These are phyloP conservation scores for Fagopyrum esculentum DNA, from an alignment of 148 eudicot species.

Conservation along the genomic window DNA sequence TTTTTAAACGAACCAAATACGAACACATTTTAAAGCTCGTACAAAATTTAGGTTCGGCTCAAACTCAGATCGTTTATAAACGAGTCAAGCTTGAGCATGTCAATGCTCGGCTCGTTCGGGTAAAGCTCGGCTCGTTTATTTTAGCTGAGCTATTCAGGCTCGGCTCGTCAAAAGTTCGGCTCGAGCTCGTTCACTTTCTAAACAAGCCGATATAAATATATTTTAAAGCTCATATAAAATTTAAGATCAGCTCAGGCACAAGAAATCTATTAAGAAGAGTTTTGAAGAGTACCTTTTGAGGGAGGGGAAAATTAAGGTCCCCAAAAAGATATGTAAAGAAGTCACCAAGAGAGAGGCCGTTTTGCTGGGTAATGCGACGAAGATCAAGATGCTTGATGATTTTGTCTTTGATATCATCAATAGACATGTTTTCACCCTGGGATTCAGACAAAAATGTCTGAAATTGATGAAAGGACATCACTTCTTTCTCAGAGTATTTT, in stretches of 20 bases:
- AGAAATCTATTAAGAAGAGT: background rate
- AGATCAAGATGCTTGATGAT: conserved; percentile 31
- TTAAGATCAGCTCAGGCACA: background rate
- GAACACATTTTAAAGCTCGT: too few relatives aligned
- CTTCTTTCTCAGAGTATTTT: conserved; percentile 34
- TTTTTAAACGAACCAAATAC: too few relatives aligned
- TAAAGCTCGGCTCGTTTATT: too few relatives aligned
- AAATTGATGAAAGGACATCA: conserved; percentile 35
- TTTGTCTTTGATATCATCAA: conserved; percentile 11
- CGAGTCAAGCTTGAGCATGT: too few relatives aligned
- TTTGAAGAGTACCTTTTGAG: conserved; percentile 21
- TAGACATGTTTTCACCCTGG: conserved; percentile 33
- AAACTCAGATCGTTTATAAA: too few relatives aligned
- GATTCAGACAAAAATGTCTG: conserved; percentile 26
- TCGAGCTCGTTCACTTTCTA: too few relatives aligned
- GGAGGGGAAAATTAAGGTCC: conserved; percentile 41
- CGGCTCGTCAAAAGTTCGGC: too few relatives aligned
- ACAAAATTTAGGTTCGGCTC: too few relatives aligned
- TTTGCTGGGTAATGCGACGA: conserved; percentile 33
- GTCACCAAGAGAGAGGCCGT: conserved; percentile 34
- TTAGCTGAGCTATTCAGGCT: too few relatives aligned
- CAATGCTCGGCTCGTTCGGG: too few relatives aligned
- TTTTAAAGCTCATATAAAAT: too few relatives aligned
- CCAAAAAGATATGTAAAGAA: conserved; percentile 51
- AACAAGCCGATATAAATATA: too few relatives aligned